Evolutionary conservation across 2,329 filamentous ascomycete species (phyloP), one percentile per base, ranked within the genome.

Genomic region (Aspergillus sp.): DNA sequence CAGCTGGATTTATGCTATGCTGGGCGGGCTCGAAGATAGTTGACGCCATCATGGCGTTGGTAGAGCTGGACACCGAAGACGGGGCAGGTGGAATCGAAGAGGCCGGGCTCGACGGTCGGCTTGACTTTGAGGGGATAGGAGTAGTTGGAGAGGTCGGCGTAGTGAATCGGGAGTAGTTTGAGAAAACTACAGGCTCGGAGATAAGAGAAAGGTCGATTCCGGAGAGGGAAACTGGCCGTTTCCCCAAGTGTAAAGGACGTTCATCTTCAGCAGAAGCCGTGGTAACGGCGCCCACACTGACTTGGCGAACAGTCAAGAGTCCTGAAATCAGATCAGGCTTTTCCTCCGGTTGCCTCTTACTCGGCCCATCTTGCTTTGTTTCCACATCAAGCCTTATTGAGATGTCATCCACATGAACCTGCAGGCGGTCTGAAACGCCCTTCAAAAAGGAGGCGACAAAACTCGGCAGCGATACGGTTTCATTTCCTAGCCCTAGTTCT

Each of bases 391-490:
- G 65, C 52, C 78, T 77, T 54, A 86, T 65, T 33, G 79, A 74
- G 47, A 87, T 75, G 61, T 85, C 76, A 46, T 74, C 78, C 39
- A 87, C 73, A 19, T 74, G 77, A 37, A 87, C 71, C 62, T 83
- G 79, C 50, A 87, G 71, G 33, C 84, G 78, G 66, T 87, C 84
- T 45, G 80, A 72, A 19, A 87, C 78, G 11, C 84, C 84, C 66
- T 84, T 82, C 17, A 88, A 68, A 54, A 86, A 84, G n/a, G 76
- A 81, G 17, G 83, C 80, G 44, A 88, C 69, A 58, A 87, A 85
- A n/a, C 76, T 78, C 21, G 85, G 85, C 15, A 87, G 70, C 5
- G 82, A 82, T 12, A 85, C 69, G 2, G 79, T 77, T 43, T 80
- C 79, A 15, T 81, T 82, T 8, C 85, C 85, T 9, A 83, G 68